Evolutionary conservation across 805 yeast species (phyloP), one percentile per base, ranked within the genome.

Genomic region (Cyberlindnera suaveolens): DNA sequence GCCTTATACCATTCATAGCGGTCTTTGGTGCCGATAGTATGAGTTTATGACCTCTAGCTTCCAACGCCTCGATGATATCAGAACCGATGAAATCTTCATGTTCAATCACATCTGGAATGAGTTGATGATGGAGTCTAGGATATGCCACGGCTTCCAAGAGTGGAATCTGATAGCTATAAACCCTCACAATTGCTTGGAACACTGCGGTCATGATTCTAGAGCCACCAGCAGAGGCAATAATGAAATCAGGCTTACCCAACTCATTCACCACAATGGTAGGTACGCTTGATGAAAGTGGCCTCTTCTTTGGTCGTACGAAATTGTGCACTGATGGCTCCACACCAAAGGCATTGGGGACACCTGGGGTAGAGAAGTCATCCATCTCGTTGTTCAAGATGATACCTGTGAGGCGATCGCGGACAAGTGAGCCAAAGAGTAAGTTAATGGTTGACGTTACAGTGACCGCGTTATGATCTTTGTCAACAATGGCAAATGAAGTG

Each of bases 141-240:
- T 66, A 82, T 1, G 95, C 77, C 18, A 90, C 72, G 0, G 88
- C 72, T 42, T 85, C 82, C 18, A 87, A 65, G 4, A 89, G 58
- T 1, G 80, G 71, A 65, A 78, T 58, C 2, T 72, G 63, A 55
- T 79, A 76, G 58, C 77, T 78, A 48, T 81, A 79, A 3, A 69
- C 65, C 41, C 96, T 66, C 1, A 85, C 71, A 15, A 91, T 73
- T 0, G 91, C 89, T 60, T 89, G 93, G 43, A 91, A 74, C 4
- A 91, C 78, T 1, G 95, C 77, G 0, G 96, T 86, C 13, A 85
- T 71, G 40, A 91, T 91, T 43, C 93, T 69, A 6, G 93, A 82
- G 0, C 98, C 98, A 9, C 99, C 99, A 2, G 97, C 95, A 1
- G 96, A 93, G 0, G 97, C 98, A 45, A 91, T 73, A 5, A 84